These are phyloP conservation scores for Epichloe aotearoae DNA, from an alignment of 2,329 filamentous ascomycete species.

Conservation along the genomic window DNA sequence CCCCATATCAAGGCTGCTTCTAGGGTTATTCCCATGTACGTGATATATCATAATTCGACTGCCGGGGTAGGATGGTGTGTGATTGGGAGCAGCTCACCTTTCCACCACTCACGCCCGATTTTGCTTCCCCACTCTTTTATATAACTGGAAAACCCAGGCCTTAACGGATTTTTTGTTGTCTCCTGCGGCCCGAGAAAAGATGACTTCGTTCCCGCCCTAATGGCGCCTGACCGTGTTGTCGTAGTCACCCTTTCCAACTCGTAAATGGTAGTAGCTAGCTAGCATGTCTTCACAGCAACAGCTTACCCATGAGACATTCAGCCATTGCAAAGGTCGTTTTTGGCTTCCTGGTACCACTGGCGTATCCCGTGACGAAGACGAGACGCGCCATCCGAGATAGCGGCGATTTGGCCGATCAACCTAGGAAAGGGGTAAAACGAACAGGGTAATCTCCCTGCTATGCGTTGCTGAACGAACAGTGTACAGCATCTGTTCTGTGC, in stretches of 20 bases:
- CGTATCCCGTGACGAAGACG: conserved; percentile 1
- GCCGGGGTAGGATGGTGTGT: conserved; percentile 3
- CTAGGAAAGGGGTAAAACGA: too few relatives aligned
- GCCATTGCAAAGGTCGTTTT: neutral
- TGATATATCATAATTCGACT: conserved; percentile 3
- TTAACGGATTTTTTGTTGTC: neutral
- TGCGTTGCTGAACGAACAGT: too few relatives aligned
- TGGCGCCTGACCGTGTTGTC: neutral
- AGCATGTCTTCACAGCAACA: too few relatives aligned
- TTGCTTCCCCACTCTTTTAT: neutral
- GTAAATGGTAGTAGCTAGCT: neutral
- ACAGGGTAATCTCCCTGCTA: too few relatives aligned
- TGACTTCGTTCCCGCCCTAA: neutral
- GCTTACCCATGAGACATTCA: neutral
- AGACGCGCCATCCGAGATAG: neutral
- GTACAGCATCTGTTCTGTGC: too few relatives aligned
- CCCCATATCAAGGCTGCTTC: neutral
- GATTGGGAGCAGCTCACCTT: neutral
- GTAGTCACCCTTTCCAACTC: neutral
- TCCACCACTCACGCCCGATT: neutral
- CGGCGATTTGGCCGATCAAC: neutral
- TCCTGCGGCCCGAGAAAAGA: neutral
- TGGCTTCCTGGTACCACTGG: neutral
- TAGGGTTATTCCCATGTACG: neutral
- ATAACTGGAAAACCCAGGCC: neutral